Conservation (phyloP, 192 early-diverging fungal genomes). For the Funneliformis geosporum region DNA sequence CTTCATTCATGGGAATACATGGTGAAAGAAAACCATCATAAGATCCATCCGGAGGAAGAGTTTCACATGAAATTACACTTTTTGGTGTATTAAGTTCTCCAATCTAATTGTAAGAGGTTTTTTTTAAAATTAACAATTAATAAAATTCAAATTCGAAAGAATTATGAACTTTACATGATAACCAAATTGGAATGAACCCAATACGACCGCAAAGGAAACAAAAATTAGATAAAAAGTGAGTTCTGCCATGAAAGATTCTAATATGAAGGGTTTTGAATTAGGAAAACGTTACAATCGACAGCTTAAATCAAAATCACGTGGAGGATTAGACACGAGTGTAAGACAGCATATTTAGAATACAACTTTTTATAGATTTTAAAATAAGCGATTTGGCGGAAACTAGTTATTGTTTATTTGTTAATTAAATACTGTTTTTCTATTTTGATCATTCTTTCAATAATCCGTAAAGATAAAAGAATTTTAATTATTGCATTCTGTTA, state of each 20-base stretch:
- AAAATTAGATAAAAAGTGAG: slow-evolving; percentile 41
- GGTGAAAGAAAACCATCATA: slow-evolving; percentile 48
- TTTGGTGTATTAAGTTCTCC: slow-evolving; percentile 63
- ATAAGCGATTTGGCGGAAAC: too few species aligned
- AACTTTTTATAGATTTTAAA: too few species aligned
- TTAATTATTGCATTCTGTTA: too few species aligned
- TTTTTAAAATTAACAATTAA: not conserved
- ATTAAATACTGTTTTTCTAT: too few species aligned
- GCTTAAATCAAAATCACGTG: too few species aligned
- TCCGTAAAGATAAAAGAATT: too few species aligned
- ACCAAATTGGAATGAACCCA: slow-evolving; percentile 61
- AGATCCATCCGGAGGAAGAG: not conserved
- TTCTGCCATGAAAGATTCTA: slow-evolving; percentile 33
- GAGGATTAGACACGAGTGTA: too few species aligned
- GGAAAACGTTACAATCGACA: too few species aligned
- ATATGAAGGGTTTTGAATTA: too few species aligned
- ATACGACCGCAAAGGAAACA: slow-evolving; percentile 43
- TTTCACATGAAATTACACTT: slow-evolving; percentile 51
- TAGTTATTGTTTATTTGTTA: too few species aligned
- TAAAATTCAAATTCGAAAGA: not conserved
- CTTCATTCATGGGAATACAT: slow-evolving; percentile 71
- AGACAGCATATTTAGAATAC: too few species aligned
- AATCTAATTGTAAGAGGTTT: slow-evolving; percentile 32
- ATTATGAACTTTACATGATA: slow-evolving; percentile 41
- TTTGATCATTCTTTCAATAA: too few species aligned